Base-by-base conservation (phyloP, 768 basidiomycete species). In the Daedaleopsis sinensis region DNA sequence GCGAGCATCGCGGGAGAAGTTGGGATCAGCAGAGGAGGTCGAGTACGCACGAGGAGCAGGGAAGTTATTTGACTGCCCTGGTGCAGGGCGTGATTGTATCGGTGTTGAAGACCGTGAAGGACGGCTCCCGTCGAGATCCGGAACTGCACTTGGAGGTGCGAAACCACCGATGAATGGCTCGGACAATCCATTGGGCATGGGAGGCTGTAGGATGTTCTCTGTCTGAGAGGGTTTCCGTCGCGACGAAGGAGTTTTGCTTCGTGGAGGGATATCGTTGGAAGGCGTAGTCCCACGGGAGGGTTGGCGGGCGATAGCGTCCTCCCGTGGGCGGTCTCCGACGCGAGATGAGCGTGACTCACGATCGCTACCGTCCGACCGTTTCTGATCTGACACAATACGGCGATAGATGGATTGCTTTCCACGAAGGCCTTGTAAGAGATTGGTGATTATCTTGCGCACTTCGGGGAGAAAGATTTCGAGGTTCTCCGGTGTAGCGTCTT, bases 381-480 rank as follows among this genome's bases (percentile, higher is more conserved):
- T 79, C 58, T 83, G 80, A 61, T 90, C 87, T 32, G 87, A 84
- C 27, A 88, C 81, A 60, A 90, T 83, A 65, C 86, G 84, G 23
- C 94, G 87, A 74, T 96, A 97, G 65, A 88, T 80, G 42, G 90
- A 87, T 75, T 99, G 96, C 74, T 98, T 98, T 52, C 78, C 84
- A 53, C 96, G 90, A n/a, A 99, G 80, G 15, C 96, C 96, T 68
- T 94, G 91, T 35, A 99, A 76, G n/a, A 99, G 80, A 70, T 84
- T 88, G 38, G 94, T 96, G 71, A 98, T 98, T 71, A 97, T 96
- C 68, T 83, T 82, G 55, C 96, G 89, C 50, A 99, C 96, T 65
- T 84, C 86, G 24, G 96, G 96, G 4, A 98, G 86, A 76, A 93
- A 97, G 1, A 88, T 78, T 49, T 95, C 91, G 53, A 99, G 87